phyloP scores from a whole-genome alignment of 2,329 filamentous ascomycete genomes.

The Nectriaceae sp. region DNA sequence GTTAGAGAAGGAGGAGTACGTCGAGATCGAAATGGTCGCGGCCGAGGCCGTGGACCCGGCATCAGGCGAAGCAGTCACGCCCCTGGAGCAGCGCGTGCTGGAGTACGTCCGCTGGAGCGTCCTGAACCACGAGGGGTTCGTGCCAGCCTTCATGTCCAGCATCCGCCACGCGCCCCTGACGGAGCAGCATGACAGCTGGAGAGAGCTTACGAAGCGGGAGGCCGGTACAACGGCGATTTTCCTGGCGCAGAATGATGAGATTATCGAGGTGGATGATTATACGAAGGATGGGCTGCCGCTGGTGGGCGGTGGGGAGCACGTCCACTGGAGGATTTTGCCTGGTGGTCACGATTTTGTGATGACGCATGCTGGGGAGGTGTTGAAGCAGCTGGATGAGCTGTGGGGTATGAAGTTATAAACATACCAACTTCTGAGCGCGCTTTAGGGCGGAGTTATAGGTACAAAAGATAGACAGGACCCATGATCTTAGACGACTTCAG shows the following conservation, averaged over 20 bases:
- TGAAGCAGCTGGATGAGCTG: conserved; percentile 49
- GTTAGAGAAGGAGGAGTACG: conserved; percentile 9
- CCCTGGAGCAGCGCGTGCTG: conserved; percentile 50
- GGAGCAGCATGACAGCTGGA: conserved; percentile 54
- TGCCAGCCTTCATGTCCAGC: conserved; percentile 61
- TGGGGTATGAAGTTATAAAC: conserved; percentile 44
- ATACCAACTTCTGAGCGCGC: conserved; percentile 1
- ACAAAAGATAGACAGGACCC: neutral
- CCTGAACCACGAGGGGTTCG: conserved; percentile 56
- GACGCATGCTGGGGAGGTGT: conserved; percentile 48
- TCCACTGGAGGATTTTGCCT: conserved; percentile 53
- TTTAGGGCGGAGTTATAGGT: neutral
- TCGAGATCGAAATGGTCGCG: neutral
- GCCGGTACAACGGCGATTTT: conserved; percentile 52
- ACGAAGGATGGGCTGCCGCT: conserved; percentile 50
- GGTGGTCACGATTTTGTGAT: conserved; percentile 65
- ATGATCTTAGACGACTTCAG: conserved; percentile 5
- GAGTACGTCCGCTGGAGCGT: conserved; percentile 61
- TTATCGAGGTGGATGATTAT: conserved; percentile 55
- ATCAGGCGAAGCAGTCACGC: conserved; percentile 28
- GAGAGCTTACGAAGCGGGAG: conserved; percentile 42
- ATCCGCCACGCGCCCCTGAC: conserved; percentile 56
- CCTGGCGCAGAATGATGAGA: conserved; percentile 51
- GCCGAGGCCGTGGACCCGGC: conserved; percentile 38
- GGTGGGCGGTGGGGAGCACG: conserved; percentile 49